A percentile compares a stretch with the other conserved stretches of the same genome.
Evolutionary conservation across 192 early-diverging fungal species (phyloP).

Genomic region (Diversispora epigaea): DNA sequence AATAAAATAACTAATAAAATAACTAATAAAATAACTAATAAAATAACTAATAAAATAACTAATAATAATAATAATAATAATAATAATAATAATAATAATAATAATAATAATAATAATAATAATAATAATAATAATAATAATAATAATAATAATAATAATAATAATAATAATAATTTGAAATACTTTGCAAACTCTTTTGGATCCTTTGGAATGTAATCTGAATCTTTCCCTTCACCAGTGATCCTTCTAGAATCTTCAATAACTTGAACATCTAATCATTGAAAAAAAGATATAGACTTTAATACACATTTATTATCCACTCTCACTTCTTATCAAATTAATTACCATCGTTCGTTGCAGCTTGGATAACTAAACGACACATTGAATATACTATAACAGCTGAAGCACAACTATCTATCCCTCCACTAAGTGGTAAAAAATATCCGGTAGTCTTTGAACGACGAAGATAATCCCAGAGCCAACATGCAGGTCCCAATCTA

Average conservation of each 20-base stretch:
- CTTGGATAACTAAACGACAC: constrained; percentile 78
- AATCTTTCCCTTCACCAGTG: constrained; percentile 51
- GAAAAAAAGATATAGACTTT: background rate
- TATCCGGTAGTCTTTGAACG: constrained; percentile 86
- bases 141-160: no score
- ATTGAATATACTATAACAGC: constrained; percentile 89
- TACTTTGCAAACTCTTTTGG: constrained; percentile 81
- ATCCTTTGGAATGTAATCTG: constrained; percentile 70
- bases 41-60: no score
- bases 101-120: no score
- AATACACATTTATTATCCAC: background rate
- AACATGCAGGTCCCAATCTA: constrained; percentile 92
- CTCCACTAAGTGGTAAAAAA: constrained; percentile 95
- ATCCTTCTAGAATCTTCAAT: constrained; percentile 71
- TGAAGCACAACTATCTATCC: constrained; percentile 94
- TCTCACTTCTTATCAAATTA: background rate
- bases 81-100: no score
- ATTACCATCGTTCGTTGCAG: constrained; percentile 58
- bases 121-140: no score
- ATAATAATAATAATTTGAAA: constrained; percentile 1
- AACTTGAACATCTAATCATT: constrained; percentile 51
- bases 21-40: no score
- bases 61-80: no score
- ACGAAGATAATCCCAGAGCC: constrained; percentile 99
- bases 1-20: no score